Evolutionary conservation across 2,329 filamentous ascomycete species (phyloP).

Genomic region (Xylaria sp.): DNA sequence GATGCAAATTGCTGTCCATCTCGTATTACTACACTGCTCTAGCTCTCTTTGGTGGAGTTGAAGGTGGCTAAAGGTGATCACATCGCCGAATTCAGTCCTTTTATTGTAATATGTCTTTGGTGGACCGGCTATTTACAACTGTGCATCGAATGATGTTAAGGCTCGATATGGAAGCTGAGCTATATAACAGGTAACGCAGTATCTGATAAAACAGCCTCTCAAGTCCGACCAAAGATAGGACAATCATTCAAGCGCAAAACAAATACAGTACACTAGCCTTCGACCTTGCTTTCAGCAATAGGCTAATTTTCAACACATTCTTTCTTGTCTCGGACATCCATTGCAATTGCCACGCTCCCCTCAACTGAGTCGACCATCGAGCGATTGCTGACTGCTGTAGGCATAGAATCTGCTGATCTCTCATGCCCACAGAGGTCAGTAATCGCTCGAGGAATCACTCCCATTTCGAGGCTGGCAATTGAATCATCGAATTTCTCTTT

Average conservation of each 20-base stretch:
- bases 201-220: neutral
- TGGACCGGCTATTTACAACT: neutral
- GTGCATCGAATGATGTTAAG: neutral
- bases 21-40: no score
- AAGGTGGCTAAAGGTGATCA: no score
- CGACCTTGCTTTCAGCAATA: neutral
- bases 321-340: neutral
- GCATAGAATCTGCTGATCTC: neutral
- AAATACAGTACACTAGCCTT: neutral
- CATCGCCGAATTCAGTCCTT: no score
- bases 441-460: conserved; percentile 18
- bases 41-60: no score
- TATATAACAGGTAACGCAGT: neutral
- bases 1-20: no score
- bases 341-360: neutral
- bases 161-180: neutral
- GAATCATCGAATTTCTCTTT: conserved; percentile 11
- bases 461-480: conserved; percentile 14
- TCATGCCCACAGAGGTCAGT: conserved; percentile 19
- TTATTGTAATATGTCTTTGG: no score
- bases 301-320: neutral
- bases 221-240: neutral
- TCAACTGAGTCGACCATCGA: neutral
- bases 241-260: neutral
- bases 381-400: neutral